Evolutionary conservation across 1,139 yeast species (phyloP), one percentile per base, ranked within the genome.

Genomic region (Geotrichum histeridarum): DNA sequence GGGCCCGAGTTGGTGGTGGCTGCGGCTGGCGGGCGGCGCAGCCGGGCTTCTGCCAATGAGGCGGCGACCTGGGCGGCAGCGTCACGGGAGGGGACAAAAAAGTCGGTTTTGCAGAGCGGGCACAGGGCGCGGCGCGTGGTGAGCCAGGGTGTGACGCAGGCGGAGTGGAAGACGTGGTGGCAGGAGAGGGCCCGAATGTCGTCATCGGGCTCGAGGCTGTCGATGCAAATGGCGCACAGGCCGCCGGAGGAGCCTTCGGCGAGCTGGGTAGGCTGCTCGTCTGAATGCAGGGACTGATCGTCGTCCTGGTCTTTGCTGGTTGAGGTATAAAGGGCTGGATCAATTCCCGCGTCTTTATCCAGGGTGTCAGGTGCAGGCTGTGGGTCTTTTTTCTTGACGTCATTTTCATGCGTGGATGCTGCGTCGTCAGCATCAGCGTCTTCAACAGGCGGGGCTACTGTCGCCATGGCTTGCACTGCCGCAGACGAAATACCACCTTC

Each of bases 121-220:
- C 95, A 87, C 62, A 88, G 83, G 0, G 91, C 94, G 55, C 85
- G 76, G 60, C 94, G 73, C 58, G 80, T 80, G 1, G 82, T 83
- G 52, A 87, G 72, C 95, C 95, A 87, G 1, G 91, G 91, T 59
- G 84, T 90, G 52, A 87, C 75, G 69, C 95, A 87, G 27, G 77
- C 83, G 9, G 84, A 77, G 66, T 87, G 95, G 75, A 83, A 87
- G 1, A 86, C 93, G 69, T 87, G 95, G 9, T 90, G 89, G 71
- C 95, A 87, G 15, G 84, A 72, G 50, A 87, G 73, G 0, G 90
- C 93, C 55, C 95, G 77, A 0, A 87, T 87, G 2, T 72, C 69
- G 57, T 85, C 89, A 12, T 79, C 83, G 50, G 79, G 78, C 58
- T 82, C 86, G 53, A 84, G 76, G 4, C 71, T 66, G 53, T 86